A percentile compares a stretch with the other conserved stretches of the same genome.
phyloP scores from a whole-genome alignment of 768 basidiomycete species.

The Pisolithus tinctorius region DNA sequence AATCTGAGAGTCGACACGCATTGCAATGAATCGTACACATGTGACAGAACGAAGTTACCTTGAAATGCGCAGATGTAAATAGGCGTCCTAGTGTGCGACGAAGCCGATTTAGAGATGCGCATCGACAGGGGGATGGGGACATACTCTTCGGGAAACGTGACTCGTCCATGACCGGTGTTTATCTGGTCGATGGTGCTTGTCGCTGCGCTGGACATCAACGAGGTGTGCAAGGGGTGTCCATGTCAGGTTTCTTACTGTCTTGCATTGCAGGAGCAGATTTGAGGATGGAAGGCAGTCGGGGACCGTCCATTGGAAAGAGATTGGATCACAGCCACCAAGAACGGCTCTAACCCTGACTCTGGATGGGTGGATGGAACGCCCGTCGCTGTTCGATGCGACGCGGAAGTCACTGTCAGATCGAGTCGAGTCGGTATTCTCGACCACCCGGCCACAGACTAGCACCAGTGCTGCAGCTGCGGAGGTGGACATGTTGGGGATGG shows the following conservation, averaged over 20 bases:
- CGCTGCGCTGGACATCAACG: constrained; percentile 26
- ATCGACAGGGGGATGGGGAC: constrained; percentile 17
- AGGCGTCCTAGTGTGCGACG: constrained; percentile 48
- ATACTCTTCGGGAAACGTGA: constrained; percentile 62
- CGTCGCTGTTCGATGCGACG: constrained; percentile 9
- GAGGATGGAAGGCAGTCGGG: constrained; percentile 28
- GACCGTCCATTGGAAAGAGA: constrained; percentile 13
- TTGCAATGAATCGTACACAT: neutral
- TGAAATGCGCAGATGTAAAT: constrained; percentile 73
- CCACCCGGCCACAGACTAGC: neutral
- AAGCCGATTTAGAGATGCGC: neutral
- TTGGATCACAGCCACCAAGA: neutral
- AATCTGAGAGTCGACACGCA: constrained; percentile 33
- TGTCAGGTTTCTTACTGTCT: constrained; percentile 17
- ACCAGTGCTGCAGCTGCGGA: neutral
- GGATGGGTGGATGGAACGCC: constrained; percentile 7
- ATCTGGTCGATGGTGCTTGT: constrained; percentile 51
- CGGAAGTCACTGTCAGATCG: neutral
- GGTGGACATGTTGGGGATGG: neutral
- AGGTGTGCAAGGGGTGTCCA: neutral
- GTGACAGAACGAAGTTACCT: constrained; percentile 28
- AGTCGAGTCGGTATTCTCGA: constrained; percentile 2
- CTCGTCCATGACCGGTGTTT: constrained; percentile 45
- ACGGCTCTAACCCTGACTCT: neutral
- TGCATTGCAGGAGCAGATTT: constrained; percentile 27